phyloP scores from a whole-genome alignment of 306 rosid genomes.

The Rubus idaeus region DNA sequence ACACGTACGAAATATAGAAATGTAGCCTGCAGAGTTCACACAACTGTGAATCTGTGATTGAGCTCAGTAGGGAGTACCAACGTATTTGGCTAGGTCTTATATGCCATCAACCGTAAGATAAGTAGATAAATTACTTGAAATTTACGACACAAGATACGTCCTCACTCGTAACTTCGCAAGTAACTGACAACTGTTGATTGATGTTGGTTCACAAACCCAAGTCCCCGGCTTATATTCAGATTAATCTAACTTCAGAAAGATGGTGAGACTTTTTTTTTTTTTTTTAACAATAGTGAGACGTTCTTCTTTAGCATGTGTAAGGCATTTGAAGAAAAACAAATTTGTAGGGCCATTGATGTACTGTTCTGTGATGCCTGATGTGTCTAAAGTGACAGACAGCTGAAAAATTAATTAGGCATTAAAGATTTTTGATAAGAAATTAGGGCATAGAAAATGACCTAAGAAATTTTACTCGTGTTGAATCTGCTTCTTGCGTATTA shows the following conservation, averaged over 20 bases:
- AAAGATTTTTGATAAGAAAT: too few species aligned
- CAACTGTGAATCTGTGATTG: not conserved
- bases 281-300: too few species aligned
- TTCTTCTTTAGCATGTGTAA: not conserved
- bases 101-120: not conserved
- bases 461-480: not conserved
- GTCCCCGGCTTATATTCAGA: not conserved
- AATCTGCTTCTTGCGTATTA: not conserved
- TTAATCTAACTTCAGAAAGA: not conserved
- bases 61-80: not conserved
- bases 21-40: constrained; percentile 1
- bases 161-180: not conserved
- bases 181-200: not conserved
- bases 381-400: not conserved
- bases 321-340: not conserved
- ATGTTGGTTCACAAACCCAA: not conserved
- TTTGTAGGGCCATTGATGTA: not conserved
- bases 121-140: not conserved
- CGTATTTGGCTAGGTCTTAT: not conserved
- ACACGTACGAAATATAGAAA: not conserved
- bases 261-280: not conserved
- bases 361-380: not conserved
- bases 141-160: not conserved
- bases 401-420: not conserved
- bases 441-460: not conserved